A percentile compares a stretch with the other conserved stretches of the same genome.
Evolutionary conservation across 345 rosid genomes (phyloP).

Genomic region (Iberis pinnata): DNA sequence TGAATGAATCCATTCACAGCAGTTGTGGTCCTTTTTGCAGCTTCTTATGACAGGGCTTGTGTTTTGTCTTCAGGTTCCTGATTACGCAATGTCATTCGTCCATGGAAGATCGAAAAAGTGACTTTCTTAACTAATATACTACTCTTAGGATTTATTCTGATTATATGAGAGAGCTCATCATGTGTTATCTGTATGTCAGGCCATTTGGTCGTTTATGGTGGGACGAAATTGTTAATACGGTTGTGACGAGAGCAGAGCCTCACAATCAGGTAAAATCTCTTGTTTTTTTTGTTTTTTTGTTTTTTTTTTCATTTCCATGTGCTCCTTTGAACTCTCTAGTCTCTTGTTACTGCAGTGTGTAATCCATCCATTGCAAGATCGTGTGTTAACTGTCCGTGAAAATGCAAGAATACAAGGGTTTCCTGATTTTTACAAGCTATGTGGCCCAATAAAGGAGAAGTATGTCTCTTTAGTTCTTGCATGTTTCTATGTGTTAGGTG

Average conservation of each 20-base stretch:
- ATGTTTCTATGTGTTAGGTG: neutral
- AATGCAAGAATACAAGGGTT: constrained; percentile 47
- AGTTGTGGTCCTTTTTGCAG: neutral
- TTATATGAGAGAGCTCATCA: neutral
- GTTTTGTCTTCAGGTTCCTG: constrained; percentile 37
- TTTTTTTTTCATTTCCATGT: neutral
- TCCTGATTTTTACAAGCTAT: constrained; percentile 39
- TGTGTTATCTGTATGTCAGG: constrained; percentile 15
- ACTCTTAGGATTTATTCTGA: neutral
- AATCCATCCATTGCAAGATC: constrained; percentile 39
- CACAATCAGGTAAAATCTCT: constrained; percentile 34
- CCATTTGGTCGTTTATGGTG: constrained; percentile 43
- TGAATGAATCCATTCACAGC: neutral
- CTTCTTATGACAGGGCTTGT: neutral
- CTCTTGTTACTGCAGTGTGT: constrained; percentile 4
- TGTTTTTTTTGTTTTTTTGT: neutral
- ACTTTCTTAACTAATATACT: neutral
- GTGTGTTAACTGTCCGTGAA: constrained; percentile 39
- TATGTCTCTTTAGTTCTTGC: neutral
- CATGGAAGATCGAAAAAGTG: constrained; percentile 30
- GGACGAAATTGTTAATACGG: constrained; percentile 33
- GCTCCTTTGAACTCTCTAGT: neutral
- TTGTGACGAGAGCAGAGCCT: constrained; percentile 41
- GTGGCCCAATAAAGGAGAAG: constrained; percentile 37
- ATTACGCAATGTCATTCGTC: constrained; percentile 31